These are phyloP conservation scores for Tulasnella sp. DNA, from an alignment of 768 basidiomycete species.

Conservation along the genomic window DNA sequence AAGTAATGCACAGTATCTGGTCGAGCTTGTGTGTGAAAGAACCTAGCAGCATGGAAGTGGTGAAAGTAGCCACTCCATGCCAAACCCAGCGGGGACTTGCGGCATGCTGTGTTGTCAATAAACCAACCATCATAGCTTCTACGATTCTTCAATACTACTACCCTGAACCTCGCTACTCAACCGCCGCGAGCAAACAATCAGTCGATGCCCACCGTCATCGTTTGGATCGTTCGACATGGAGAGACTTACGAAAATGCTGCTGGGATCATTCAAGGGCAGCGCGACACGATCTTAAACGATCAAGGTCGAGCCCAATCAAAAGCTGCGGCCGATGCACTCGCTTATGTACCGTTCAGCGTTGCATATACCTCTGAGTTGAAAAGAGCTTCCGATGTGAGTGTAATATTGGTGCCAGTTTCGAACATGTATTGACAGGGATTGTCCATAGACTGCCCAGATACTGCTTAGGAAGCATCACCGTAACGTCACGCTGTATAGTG, in stretches of 20 bases:
- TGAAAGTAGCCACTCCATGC: too few relatives aligned
- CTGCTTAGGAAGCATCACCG: not conserved
- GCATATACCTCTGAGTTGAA: slow-evolving; percentile 24
- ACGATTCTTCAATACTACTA: too few relatives aligned
- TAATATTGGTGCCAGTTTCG: not conserved
- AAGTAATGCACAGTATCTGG: too few relatives aligned
- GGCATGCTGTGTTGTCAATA: too few relatives aligned
- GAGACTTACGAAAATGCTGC: slow-evolving; percentile 16
- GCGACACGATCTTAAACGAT: slow-evolving; percentile 20
- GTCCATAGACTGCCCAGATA: not conserved
- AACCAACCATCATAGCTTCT: too few relatives aligned
- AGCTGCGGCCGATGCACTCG: slow-evolving; percentile 12
- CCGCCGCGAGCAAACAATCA: too few relatives aligned
- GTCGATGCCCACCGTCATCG: slow-evolving; percentile 13
- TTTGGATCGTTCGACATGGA: slow-evolving; percentile 14
- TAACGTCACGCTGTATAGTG: too few relatives aligned
- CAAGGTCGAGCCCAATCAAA: slow-evolving; percentile 18
- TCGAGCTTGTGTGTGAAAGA: too few relatives aligned
- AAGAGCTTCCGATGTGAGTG: slow-evolving; percentile 26
- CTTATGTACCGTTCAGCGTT: slow-evolving; percentile 22
- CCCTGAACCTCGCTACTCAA: too few relatives aligned
- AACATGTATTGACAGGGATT: not conserved
- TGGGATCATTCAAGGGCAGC: slow-evolving; percentile 20
- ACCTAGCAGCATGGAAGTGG: not conserved
- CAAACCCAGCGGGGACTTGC: too few relatives aligned